Evolutionary conservation across 768 basidiomycete genomes (phyloP).

Genomic region (Mycena filopes): DNA sequence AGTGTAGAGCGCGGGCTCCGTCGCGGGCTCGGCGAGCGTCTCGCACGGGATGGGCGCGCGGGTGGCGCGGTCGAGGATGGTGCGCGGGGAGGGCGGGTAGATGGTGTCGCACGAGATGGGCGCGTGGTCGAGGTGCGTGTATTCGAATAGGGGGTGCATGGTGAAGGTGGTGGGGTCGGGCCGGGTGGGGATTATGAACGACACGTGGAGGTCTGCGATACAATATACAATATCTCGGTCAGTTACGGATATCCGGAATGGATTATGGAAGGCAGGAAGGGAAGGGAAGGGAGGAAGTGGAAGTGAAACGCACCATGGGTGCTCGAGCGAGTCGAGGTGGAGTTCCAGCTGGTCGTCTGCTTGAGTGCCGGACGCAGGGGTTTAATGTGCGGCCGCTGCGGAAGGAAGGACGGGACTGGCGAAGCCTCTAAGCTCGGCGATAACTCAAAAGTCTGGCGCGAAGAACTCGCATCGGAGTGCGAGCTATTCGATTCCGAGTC

Average conservation of each 20-base stretch:
- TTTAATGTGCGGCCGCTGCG: slow-evolving; percentile 17
- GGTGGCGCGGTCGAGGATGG: slow-evolving; percentile 65
- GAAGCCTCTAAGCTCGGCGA: slow-evolving; percentile 5
- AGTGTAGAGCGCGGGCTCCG: slow-evolving; percentile 64
- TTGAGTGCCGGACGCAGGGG: slow-evolving; percentile 32
- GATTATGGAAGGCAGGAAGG: too few relatives aligned
- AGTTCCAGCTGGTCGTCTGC: slow-evolving; percentile 29
- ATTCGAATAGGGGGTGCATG: slow-evolving; percentile 71
- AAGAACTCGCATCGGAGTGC: slow-evolving; percentile 28
- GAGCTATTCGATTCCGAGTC: slow-evolving; percentile 29
- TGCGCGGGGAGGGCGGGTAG: slow-evolving; percentile 66
- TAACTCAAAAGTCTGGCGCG: slow-evolving; percentile 29
- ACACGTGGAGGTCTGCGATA: slow-evolving; percentile 31
- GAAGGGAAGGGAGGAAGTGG: too few relatives aligned
- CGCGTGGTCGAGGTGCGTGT: slow-evolving; percentile 63
- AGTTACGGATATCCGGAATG: not conserved
- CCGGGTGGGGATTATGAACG: slow-evolving; percentile 27
- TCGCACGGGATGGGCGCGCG: slow-evolving; percentile 63
- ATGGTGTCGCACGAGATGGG: slow-evolving; percentile 72
- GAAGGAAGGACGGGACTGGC: not conserved
- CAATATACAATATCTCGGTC: not conserved
- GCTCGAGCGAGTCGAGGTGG: slow-evolving; percentile 19
- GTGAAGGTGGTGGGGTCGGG: slow-evolving; percentile 20
- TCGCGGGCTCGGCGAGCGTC: slow-evolving; percentile 71
- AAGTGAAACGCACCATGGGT: slow-evolving; percentile 24